Evolutionary conservation across 2,329 filamentous ascomycete species (phyloP).

Genomic region (Monosporascus sp.): DNA sequence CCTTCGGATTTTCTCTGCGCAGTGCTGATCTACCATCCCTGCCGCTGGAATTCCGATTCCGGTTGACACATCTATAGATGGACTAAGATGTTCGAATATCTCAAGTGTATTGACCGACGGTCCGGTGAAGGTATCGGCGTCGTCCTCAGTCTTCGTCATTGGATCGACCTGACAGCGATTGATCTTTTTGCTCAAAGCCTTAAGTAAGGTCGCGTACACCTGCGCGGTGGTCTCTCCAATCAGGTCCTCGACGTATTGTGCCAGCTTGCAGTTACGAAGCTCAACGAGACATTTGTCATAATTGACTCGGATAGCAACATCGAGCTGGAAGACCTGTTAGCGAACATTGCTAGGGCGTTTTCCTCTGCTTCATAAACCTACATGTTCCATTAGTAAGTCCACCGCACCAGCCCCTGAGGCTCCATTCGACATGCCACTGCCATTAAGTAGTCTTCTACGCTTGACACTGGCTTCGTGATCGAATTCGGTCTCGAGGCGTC

Average conservation of each 20-base stretch:
- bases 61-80: constrained; percentile 46
- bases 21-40: constrained; percentile 37
- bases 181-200: constrained; percentile 63
- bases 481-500: constrained; percentile 19
- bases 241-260: constrained; percentile 64
- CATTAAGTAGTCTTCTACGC: constrained; percentile 50
- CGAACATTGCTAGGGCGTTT: not conserved
- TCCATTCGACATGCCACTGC: constrained; percentile 32
- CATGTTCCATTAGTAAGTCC: constrained; percentile 41
- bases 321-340: constrained; percentile 47
- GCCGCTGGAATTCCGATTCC: constrained; percentile 54
- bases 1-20: constrained; percentile 41
- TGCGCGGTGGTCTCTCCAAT: constrained; percentile 70
- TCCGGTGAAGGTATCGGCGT: constrained; percentile 27
- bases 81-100: constrained; percentile 50
- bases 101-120: constrained; percentile 49
- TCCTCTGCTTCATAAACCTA: constrained; percentile 30
- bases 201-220: constrained; percentile 72
- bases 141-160: constrained; percentile 39
- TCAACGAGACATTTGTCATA: constrained; percentile 80
- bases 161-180: constrained; percentile 61
- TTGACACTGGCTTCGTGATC: constrained; percentile 34
- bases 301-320: constrained; percentile 74
- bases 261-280: constrained; percentile 73
- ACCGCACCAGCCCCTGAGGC: constrained; percentile 36